Conservation (phyloP, 176 grass and related monocot genomes). For the Luzula sylvatica region DNA sequence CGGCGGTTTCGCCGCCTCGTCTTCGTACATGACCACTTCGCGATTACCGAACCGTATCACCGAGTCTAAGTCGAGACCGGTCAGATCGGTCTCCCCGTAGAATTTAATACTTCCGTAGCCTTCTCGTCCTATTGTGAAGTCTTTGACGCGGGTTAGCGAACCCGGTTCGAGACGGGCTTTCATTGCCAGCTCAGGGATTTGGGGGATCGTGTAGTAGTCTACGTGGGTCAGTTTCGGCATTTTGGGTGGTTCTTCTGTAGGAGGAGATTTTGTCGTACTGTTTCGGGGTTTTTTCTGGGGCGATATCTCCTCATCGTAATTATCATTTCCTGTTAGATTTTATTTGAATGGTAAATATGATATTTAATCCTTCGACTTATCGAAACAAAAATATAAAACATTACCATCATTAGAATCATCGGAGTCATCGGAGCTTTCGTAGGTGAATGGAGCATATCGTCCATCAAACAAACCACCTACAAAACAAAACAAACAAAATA, state of each 20-base stretch:
- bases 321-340: too few relatives aligned
- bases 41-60: slow-evolving; percentile 65
- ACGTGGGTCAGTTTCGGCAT: slow-evolving; percentile 57
- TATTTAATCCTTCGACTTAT: too few relatives aligned
- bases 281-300: too few relatives aligned
- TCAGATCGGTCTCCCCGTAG: slow-evolving; percentile 62
- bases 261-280: not conserved
- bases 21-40: slow-evolving; percentile 79
- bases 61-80: slow-evolving; percentile 56
- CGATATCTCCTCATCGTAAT: too few relatives aligned
- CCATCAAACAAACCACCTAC: slow-evolving; percentile 10
- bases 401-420: slow-evolving; percentile 29
- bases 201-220: slow-evolving; percentile 66
- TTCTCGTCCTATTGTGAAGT: slow-evolving; percentile 65
- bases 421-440: not conserved
- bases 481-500: not conserved
- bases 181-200: slow-evolving; percentile 63
- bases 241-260: slow-evolving; percentile 23
- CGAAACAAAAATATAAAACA: not conserved
- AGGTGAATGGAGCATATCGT: slow-evolving; percentile 17
- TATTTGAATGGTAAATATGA: too few relatives aligned
- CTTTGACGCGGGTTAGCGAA: slow-evolving; percentile 43
- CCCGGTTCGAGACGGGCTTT: slow-evolving; percentile 69
- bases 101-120: slow-evolving; percentile 76
- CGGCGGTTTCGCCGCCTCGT: slow-evolving; percentile 63